Percentiles rank a stretch among this genome's conserved stretches.
These are phyloP conservation scores for Penicillium frequentans DNA, from an alignment of 2,329 filamentous ascomycete genomes.

Conservation along the genomic window DNA sequence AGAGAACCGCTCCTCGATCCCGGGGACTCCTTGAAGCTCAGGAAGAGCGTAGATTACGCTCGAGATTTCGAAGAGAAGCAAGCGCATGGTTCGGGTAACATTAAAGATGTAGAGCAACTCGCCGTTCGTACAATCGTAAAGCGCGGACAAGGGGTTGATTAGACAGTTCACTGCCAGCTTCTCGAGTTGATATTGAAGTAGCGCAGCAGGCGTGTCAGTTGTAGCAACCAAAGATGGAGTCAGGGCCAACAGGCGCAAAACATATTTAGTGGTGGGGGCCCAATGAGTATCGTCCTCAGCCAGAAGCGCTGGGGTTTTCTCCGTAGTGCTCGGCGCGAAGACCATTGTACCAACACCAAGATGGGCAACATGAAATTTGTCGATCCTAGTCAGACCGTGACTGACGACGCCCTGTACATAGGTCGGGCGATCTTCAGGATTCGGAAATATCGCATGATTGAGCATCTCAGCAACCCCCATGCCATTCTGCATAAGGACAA, in stretches of 20 bases:
- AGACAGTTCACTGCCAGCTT: conserved; percentile 73
- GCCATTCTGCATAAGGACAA: conserved; percentile 77
- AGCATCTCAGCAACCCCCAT: conserved; percentile 81
- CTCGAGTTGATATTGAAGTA: conserved; percentile 74
- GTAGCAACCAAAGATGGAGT: conserved; percentile 63
- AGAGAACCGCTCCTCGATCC: conserved; percentile 60
- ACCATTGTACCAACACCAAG: conserved; percentile 60
- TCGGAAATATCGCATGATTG: conserved; percentile 68
- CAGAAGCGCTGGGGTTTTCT: conserved; percentile 12
- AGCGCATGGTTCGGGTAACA: conserved; percentile 65
- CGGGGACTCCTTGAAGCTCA: conserved; percentile 65
- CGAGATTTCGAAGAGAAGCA: conserved; percentile 73
- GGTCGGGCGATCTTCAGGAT: conserved; percentile 64
- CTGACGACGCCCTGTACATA: conserved; percentile 72
- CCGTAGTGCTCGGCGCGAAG: conserved; percentile 51
- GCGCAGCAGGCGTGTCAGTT: conserved; percentile 58
- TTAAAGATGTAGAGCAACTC: conserved; percentile 67
- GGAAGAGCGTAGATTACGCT: conserved; percentile 71
- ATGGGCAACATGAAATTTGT: conserved; percentile 56
- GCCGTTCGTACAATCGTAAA: conserved; percentile 75
- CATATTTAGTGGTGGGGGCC: conserved; percentile 53
- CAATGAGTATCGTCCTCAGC: conserved; percentile 30
- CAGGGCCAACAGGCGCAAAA: conserved; percentile 64
- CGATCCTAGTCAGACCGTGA: conserved; percentile 54
- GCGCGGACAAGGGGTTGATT: conserved; percentile 76